Base-by-base conservation (phyloP, 306 rosid genomes). In the Abrus precatorius region DNA sequence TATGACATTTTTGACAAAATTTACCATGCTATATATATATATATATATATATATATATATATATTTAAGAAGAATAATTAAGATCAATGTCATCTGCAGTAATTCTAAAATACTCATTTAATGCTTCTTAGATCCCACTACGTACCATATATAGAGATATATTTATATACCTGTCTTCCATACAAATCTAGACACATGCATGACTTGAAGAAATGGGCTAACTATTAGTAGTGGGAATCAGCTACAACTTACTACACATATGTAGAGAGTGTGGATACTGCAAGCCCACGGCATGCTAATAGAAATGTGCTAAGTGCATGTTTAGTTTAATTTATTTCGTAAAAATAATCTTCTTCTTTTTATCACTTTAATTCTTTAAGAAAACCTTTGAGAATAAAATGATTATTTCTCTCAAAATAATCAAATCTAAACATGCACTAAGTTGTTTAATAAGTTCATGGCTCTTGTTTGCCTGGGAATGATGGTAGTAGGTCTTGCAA, bases 401-500 rank as follows among this genome's bases (percentile, higher is more conserved):
- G n/a, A 28, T 27, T 27, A 67, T 27, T 44, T 67, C 28, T 43
- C 13, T 28, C 5, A 10, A 41, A 65, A 43, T 20, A 44, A 67
- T 20, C 14, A 44, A 69, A 69, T 47, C 74, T 4, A 45, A 69
- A 69, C 74, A 47, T 69, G 74, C 72, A 67, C 56, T 7, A 45
- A 11, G 49, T 40, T 49, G 4, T 63, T 72, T 49, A 67, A 14
- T 34, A 47, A 82, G 69, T 10, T 84, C 86, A 87, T 63, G 81
- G 91, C 43, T 78, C 84, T 72, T 90, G 87, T 84, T 81, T 90
- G 64, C 82, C 79, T 68, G 69, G 64, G 80, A 83, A 86, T 77
- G 97, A 61, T 10, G 92, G 88, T 70, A 88, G 80, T 44, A 94
- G 61, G 82, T 94, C 93, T 71, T 93, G 98, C 88, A 91, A 83